Percentiles rank a stretch among this genome's conserved stretches.
These are phyloP conservation scores for Jaminaea rosea DNA, from an alignment of 1,284 basidiomycete species.

Conservation along the genomic window DNA sequence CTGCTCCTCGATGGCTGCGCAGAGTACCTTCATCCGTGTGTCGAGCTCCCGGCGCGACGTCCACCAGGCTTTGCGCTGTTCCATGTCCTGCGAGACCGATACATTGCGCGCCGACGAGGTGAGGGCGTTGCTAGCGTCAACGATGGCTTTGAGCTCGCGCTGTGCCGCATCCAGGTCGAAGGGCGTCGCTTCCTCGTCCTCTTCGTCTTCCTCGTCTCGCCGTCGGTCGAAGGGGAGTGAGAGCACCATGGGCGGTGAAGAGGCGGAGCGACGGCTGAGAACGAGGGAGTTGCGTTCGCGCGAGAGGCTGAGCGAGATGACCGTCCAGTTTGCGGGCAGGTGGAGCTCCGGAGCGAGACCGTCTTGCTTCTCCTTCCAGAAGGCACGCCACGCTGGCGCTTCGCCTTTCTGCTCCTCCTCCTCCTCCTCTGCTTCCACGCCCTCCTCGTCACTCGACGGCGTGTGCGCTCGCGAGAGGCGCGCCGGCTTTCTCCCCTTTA, in stretches of 20 bases:
- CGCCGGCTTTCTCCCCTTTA: no score
- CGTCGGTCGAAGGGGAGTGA: constrained; percentile 72
- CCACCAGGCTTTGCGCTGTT: constrained; percentile 73
- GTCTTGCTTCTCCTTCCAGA: no score
- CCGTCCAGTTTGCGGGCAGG: constrained; percentile 73
- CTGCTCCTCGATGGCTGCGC: constrained; percentile 80
- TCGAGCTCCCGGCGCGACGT: constrained; percentile 67
- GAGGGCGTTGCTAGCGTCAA: constrained; percentile 62
- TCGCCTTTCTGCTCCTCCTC: no score
- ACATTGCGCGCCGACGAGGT: not conserved
- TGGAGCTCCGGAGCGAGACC: no score
- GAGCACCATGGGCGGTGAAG: constrained; percentile 50
- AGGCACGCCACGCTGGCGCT: no score
- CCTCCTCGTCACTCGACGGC: no score
- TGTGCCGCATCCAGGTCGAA: constrained; percentile 69
- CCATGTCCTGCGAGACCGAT: constrained; percentile 41
- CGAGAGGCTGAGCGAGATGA: constrained; percentile 73
- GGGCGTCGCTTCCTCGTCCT: constrained; percentile 61
- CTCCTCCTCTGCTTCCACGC: no score
- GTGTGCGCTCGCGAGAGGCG: no score
- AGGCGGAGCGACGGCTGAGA: constrained; percentile 59
- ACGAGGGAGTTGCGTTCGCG: constrained; percentile 75
- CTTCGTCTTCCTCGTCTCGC: constrained; percentile 62
- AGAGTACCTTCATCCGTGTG: constrained; percentile 62
- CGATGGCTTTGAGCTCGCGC: constrained; percentile 67